phyloP scores from a whole-genome alignment of 1,139 yeast species.

The Debaryomyces coudertii region DNA sequence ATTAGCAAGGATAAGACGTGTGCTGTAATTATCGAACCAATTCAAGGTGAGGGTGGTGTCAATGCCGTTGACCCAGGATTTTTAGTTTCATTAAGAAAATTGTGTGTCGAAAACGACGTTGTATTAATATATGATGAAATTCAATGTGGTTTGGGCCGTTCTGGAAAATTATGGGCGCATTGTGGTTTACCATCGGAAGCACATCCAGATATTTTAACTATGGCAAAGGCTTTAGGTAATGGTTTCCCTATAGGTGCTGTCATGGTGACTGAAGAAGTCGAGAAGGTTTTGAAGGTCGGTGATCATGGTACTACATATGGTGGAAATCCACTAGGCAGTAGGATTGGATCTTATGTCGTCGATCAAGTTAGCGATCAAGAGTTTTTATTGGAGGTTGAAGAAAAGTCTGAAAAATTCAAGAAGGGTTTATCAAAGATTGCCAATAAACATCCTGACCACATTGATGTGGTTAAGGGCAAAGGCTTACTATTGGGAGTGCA shows the following conservation, averaged over 20 bases:
- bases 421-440: constrained; percentile 55
- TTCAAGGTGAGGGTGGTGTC: constrained; percentile 98
- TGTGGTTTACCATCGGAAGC: constrained; percentile 69
- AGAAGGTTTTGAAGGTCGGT: constrained; percentile 73
- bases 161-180: constrained; percentile 96
- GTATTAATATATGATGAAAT: constrained; percentile 90
- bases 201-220: constrained; percentile 90
- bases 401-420: constrained; percentile 58
- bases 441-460: constrained; percentile 58
- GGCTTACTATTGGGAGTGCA: constrained; percentile 88
- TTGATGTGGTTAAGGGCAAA: constrained; percentile 77
- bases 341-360: constrained; percentile 77
- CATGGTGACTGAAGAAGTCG: constrained; percentile 79
- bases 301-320: constrained; percentile 99
- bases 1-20: constrained; percentile 74
- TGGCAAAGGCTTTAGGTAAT: constrained; percentile 95
- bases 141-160: constrained; percentile 94
- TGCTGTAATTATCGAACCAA: constrained; percentile 93
- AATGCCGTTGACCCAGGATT: constrained; percentile 67
- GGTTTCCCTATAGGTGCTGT: constrained; percentile 99
- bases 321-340: constrained; percentile 91
- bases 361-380: constrained; percentile 62
- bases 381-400: constrained; percentile 61
- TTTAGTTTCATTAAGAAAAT: constrained; percentile 61
- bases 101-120: constrained; percentile 73